phyloP scores from a whole-genome alignment of 2,329 filamentous ascomycete species.

The Neonectria neomacrospora region DNA sequence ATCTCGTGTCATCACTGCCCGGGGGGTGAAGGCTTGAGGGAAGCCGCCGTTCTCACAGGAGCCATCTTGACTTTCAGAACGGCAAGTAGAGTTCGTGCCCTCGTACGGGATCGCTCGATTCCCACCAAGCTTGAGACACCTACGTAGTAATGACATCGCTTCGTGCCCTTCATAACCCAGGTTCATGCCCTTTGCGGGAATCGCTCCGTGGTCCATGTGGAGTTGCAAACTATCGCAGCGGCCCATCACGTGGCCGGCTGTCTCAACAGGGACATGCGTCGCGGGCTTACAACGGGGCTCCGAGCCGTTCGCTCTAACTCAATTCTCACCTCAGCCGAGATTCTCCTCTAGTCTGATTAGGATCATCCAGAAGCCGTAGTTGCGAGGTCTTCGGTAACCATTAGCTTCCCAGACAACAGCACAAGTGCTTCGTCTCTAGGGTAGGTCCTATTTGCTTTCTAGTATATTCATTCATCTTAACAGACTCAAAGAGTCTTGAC shows the following conservation, averaged over 20 bases:
- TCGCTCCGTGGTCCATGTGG: conserved; percentile 13
- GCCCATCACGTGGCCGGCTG: conserved; percentile 11
- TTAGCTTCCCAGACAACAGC: background rate
- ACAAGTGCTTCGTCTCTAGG: background rate
- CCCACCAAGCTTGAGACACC: background rate
- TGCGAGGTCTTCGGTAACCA: background rate
- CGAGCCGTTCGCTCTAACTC: conserved; percentile 5
- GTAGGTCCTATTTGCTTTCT: background rate
- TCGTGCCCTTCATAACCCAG: background rate
- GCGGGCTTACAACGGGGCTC: conserved; percentile 1
- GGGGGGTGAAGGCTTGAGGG: conserved; percentile 8
- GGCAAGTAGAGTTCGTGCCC: conserved; percentile 10
- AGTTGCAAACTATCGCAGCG: conserved; percentile 11
- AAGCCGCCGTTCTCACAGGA: conserved; percentile 8
- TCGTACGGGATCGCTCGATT: background rate
- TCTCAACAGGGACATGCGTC: background rate
- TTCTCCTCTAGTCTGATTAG: background rate
- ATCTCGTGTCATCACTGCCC: conserved; percentile 6
- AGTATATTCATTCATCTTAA: background rate
- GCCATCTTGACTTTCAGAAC: background rate
- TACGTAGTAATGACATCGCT: background rate
- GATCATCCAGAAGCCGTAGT: background rate
- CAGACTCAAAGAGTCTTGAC: background rate
- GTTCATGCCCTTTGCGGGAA: background rate
- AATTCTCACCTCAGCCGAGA: conserved; percentile 8